These are phyloP conservation scores for Aegilops sharonensis DNA, from an alignment of 176 grass and related monocot genomes.

Conservation along the genomic window DNA sequence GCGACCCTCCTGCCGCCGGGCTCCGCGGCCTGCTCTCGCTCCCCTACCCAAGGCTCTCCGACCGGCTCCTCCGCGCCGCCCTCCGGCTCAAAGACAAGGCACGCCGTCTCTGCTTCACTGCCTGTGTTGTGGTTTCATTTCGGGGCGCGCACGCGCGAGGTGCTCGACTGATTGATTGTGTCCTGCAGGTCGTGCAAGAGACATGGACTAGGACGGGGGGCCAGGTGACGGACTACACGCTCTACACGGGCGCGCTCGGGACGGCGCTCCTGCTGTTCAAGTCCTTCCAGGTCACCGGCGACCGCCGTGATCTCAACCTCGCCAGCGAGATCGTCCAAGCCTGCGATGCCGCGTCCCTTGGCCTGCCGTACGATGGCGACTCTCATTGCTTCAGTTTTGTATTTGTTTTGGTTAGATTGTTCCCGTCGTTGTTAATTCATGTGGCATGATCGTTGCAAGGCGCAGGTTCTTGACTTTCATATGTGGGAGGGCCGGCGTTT, in stretches of 20 bases:
- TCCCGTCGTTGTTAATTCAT: neutral
- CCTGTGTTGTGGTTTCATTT: neutral
- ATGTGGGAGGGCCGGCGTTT: conserved; percentile 74
- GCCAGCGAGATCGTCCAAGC: conserved; percentile 52
- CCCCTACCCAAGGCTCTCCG: conserved; percentile 52
- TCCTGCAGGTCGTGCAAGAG: conserved; percentile 71
- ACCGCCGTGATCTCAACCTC: conserved; percentile 53
- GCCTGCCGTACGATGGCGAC: conserved; percentile 54
- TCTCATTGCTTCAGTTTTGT: neutral
- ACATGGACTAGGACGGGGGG: conserved; percentile 50
- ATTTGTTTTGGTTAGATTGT: neutral
- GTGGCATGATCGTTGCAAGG: conserved; percentile 26
- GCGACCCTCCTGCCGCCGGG: conserved; percentile 20
- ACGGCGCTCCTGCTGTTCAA: conserved; percentile 86
- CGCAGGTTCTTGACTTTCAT: conserved; percentile 93
- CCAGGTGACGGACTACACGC: conserved; percentile 65
- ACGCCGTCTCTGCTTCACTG: neutral
- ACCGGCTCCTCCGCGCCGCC: conserved; percentile 47
- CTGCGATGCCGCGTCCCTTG: conserved; percentile 58
- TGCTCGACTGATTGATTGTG: conserved; percentile 45
- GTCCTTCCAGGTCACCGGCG: conserved; percentile 65
- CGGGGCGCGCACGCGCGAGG: neutral
- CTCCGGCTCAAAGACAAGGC: conserved; percentile 83
- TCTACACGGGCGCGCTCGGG: conserved; percentile 81
- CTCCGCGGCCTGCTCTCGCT: conserved; percentile 58